These are phyloP conservation scores for Pichia sp. DNA, from an alignment of 1,139 yeast genomes.

Conservation along the genomic window DNA sequence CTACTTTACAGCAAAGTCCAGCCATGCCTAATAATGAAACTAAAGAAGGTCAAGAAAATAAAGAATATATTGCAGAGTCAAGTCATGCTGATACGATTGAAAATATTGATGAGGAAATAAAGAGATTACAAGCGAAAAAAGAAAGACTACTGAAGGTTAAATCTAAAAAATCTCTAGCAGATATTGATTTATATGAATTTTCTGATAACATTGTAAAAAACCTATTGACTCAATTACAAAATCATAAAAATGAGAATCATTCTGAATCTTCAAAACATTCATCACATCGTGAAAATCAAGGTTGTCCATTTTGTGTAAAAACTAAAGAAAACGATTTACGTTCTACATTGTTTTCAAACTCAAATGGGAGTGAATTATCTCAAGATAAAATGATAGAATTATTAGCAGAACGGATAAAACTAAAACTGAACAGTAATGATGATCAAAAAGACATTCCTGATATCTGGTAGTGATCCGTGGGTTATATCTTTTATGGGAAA, in stretches of 20 bases:
- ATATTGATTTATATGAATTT: neutral
- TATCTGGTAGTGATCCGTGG: slow-evolving; percentile 15
- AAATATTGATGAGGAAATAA: slow-evolving; percentile 12
- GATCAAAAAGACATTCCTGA: slow-evolving; percentile 7
- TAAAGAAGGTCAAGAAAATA: neutral
- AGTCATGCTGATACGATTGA: slow-evolving; percentile 10
- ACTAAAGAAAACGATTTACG: neutral
- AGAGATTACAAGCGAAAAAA: slow-evolving; percentile 15
- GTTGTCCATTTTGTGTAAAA: slow-evolving; percentile 12
- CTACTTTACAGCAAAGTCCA: neutral
- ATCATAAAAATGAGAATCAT: slow-evolving; percentile 1
- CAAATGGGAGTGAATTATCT: neutral
- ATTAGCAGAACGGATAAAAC: slow-evolving; percentile 10
- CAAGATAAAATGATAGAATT: slow-evolving; percentile 10
- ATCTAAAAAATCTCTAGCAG: slow-evolving; percentile 1
- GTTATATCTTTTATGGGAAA: neutral
- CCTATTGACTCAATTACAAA: slow-evolving; percentile 5
- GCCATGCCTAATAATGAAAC: neutral
- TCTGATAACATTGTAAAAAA: slow-evolving; percentile 11
- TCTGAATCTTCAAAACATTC: neutral
- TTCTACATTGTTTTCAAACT: neutral
- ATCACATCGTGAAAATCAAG: neutral
- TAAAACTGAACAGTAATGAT: slow-evolving; percentile 4
- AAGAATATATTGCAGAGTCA: neutral
- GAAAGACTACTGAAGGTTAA: slow-evolving; percentile 6